Evolutionary conservation across 495 filamentous ascomycete genomes (phyloP), one percentile per base, ranked within the genome.

Genomic region (Chaetomium tenue): DNA sequence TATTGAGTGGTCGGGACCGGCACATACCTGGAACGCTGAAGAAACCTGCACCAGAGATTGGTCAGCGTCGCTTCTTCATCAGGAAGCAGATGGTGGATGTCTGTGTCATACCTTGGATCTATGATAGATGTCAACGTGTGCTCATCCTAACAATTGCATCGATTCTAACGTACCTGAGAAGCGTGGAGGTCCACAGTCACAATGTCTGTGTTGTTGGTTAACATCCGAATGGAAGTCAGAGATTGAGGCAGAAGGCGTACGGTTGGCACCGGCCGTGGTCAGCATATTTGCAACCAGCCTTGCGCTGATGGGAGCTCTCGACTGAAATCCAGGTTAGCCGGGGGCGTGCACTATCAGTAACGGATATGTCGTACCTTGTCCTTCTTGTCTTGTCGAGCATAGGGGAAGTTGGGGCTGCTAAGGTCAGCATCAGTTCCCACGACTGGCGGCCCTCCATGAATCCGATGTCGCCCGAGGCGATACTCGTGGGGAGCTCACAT

Each of bases 361-460:
- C 23, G n/a, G 46, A 16, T 11, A 16, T 22, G 56, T 20, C 58
- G 23, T 60, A 71, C 70, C 81, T 97, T 96, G 78, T 98, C 94
- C 78, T 98, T 98, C 82, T 98, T 98, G 81, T 98, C 94, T 78
- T 98, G 94, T 30, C 94, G 91, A n/a, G 93, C 93, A 71, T 98
- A 97, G 30, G 93, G 93, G 80, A 97, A 98, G 79, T 98, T 97
- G 64, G 94, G 94, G 57, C 97, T 91, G 61, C 92, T 87, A 66
- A 90, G 23, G 92, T 97, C 78, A 98, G 97, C 65, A 91, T 88
- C 30, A 25, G 42, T 47, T 20, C 23, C 25, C 5, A 1, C 25
- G 39, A 44, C 8, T 8, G 20, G 48, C 51, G 25, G 25, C 23
- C 12, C 30, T 12, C 28, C 16, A 9, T 25, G 33, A 25, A 40